phyloP scores from a whole-genome alignment of 768 basidiomycete species.

The Russula emetica region DNA sequence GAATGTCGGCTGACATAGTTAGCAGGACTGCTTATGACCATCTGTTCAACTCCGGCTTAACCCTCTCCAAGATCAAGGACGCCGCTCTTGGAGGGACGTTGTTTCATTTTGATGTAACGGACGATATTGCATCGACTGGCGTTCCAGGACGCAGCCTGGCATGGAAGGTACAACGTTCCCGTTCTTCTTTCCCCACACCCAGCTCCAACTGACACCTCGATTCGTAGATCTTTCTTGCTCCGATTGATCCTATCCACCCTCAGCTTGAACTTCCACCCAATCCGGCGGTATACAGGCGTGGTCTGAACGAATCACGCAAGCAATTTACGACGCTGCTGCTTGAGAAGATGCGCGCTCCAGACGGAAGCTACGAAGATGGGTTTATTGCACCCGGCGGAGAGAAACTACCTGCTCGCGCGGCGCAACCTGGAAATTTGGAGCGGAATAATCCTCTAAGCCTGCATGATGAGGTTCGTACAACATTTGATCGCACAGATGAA shows the following conservation, averaged over 20 bases:
- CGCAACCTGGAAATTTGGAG: constrained; percentile 47
- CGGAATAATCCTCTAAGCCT: constrained; percentile 79
- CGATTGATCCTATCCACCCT: constrained; percentile 58
- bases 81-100: constrained; percentile 58
- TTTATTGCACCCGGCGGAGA: constrained; percentile 52
- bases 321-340: constrained; percentile 55
- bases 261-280: constrained; percentile 38
- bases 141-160: constrained; percentile 74
- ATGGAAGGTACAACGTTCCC: constrained; percentile 63
- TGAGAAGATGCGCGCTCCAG: constrained; percentile 77
- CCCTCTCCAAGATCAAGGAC: constrained; percentile 64
- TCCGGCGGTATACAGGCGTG: constrained; percentile 30
- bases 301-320: constrained; percentile 48
- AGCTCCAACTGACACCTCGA: constrained; percentile 18
- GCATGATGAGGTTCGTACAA: constrained; percentile 55
- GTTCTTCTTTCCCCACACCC: not conserved
- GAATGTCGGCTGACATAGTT: constrained; percentile 10
- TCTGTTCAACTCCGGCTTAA: constrained; percentile 49
- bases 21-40: constrained; percentile 42
- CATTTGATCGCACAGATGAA: constrained; percentile 1
- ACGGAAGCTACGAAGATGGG: constrained; percentile 76
- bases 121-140: constrained; percentile 40
- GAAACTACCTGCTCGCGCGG: constrained; percentile 33
- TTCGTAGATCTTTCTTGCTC: constrained; percentile 62
- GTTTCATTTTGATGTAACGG: constrained; percentile 40